phyloP scores from a whole-genome alignment of 2,329 filamentous ascomycete genomes.

The Pseudocercospora pini-densiflorae region DNA sequence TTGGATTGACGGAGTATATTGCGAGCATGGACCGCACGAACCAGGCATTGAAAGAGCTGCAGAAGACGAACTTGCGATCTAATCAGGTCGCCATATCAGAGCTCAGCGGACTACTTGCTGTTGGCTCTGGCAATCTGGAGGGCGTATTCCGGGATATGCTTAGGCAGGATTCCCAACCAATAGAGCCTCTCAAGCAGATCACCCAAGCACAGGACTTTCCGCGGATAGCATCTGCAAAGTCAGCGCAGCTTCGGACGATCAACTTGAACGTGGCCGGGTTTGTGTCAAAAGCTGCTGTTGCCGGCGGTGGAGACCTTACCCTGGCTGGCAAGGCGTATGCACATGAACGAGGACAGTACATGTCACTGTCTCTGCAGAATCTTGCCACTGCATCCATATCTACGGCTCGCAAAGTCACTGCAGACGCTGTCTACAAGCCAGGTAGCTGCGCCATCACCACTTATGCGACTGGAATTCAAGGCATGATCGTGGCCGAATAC shows the following conservation, averaged over 20 bases:
- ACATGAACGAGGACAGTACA: constrained; percentile 82
- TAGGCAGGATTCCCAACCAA: constrained; percentile 74
- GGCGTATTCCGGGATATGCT: constrained; percentile 80
- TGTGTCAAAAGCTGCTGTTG: constrained; percentile 32
- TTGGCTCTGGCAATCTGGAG: constrained; percentile 82
- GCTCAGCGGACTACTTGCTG: constrained; percentile 74
- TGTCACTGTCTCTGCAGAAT: constrained; percentile 81
- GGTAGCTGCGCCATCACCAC: constrained; percentile 91
- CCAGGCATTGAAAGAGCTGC: constrained; percentile 81
- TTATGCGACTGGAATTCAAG: constrained; percentile 86
- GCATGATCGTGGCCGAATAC: constrained; percentile 84
- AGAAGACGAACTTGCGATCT: constrained; percentile 85
- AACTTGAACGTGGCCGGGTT: constrained; percentile 57
- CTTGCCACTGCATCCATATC: constrained; percentile 80
- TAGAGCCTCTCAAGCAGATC: constrained; percentile 90
- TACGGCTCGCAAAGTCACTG: constrained; percentile 73
- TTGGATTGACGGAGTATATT: constrained; percentile 82
- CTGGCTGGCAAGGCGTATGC: constrained; percentile 82
- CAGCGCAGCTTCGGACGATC: constrained; percentile 76
- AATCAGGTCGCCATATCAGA: constrained; percentile 89
- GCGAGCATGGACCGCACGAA: constrained; percentile 87
- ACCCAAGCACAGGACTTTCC: constrained; percentile 83
- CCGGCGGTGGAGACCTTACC: constrained; percentile 32
- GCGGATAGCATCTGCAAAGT: constrained; percentile 73
- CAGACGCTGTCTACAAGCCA: constrained; percentile 81